Percentiles rank a stretch among this genome's conserved stretches.
Conservation (phyloP, 2,329 filamentous ascomycete genomes). For the Aureobasidium zeae region DNA sequence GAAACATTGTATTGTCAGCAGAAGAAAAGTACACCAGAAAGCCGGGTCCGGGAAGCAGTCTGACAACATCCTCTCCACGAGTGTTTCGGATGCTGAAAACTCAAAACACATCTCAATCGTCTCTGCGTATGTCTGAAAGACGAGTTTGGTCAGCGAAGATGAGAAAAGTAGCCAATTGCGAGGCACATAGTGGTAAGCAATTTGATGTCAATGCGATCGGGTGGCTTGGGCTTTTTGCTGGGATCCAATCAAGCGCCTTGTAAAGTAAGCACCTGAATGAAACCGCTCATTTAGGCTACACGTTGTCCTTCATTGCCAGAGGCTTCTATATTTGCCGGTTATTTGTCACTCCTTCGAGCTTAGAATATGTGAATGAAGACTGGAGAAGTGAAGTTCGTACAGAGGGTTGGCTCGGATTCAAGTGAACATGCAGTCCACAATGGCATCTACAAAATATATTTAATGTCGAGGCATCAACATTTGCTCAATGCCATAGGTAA, state of each 20-base stretch:
- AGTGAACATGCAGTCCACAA: too few relatives aligned
- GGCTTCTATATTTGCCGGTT: not conserved
- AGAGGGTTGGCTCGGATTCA: too few relatives aligned
- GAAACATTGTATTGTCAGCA: not conserved
- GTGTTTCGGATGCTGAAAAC: too few relatives aligned
- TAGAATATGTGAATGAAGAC: not conserved
- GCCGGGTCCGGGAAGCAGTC: not conserved
- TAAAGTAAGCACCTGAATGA: conserved; percentile 4
- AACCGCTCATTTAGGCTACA: not conserved
- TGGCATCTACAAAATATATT: too few relatives aligned
- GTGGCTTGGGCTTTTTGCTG: not conserved
- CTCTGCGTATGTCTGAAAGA: not conserved
- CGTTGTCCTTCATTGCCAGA: not conserved
- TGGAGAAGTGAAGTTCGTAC: too few relatives aligned
- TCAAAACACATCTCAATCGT: not conserved
- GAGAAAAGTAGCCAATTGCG: not conserved
- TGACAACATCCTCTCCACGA: too few relatives aligned
- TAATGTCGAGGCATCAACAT: too few relatives aligned
- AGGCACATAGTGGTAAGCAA: conserved; percentile 1
- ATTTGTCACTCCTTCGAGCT: not conserved
- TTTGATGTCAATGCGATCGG: not conserved
- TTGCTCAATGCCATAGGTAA: too few relatives aligned
- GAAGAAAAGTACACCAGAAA: not conserved
- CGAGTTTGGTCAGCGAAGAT: conserved; percentile 2
- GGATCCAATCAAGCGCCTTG: not conserved